Base-by-base conservation (phyloP, 1,284 basidiomycete species). In the Marasmius sp. region DNA sequence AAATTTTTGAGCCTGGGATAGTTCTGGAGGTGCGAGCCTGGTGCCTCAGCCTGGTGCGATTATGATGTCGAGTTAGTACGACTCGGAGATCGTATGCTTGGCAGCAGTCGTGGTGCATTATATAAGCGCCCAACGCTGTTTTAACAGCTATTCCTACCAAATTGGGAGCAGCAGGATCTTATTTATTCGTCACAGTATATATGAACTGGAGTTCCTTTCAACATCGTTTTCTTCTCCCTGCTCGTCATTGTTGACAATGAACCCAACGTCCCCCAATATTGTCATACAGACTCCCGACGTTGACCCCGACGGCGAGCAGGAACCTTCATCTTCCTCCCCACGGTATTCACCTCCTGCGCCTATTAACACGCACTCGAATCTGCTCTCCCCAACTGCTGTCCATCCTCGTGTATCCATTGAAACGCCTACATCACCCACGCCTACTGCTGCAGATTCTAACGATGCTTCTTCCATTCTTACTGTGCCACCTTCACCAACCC, bases 401-500 rank as follows among this genome's bases (percentile, higher is more conserved):
- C 33, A 54, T 16, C 52, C 52, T 54, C 52, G n/a, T 37, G n/a
- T 11, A 36, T 18, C 34, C n/a, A 37, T n/a, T 54, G 45, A 47
- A 8, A 27, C 50, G 34, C 61, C 61, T 12, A 39, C 43, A 22
- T 63, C 62, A 22, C 60, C 62, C 36, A 53, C 59, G n/a, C 48
- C 56, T 16, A 58, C 59, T 11, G 57, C 59, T 6, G 50, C 52
- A 11, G 62, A 64, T 36, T 59, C 47, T n/a, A 53, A 62, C 41
- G 62, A 63, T 36, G 50, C 59, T 34, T 61, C 57, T 16, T 62
- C 61, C 49, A 52, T 62, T 22, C 50, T 60, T 4, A 62, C 57
- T 37, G 62, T 67, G 36, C 67, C 75, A 53, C 64, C 68, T 57
- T 80, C 79, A 6, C 79, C 75, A 0, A 74, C 74, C 66, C 78